Conservation (phyloP, 2,329 filamentous ascomycete species). For the Neofusicoccum parvum region DNA sequence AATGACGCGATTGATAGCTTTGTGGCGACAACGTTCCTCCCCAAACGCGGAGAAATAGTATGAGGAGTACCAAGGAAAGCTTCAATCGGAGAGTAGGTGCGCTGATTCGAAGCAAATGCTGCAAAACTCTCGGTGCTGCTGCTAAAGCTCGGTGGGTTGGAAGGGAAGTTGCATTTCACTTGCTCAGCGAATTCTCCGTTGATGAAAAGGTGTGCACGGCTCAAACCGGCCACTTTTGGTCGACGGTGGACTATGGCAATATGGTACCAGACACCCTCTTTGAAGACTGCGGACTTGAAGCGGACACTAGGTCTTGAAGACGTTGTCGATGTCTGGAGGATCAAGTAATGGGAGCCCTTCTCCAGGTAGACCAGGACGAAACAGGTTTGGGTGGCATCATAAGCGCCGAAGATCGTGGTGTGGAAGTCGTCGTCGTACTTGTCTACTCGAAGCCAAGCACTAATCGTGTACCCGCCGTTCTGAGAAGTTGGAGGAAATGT, state of each 20-base stretch:
- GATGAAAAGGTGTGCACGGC: constrained; percentile 85
- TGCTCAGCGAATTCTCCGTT: constrained; percentile 94
- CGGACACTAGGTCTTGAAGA: constrained; percentile 85
- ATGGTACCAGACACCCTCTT: constrained; percentile 85
- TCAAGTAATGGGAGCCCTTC: constrained; percentile 89
- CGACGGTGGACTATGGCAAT: constrained; percentile 83
- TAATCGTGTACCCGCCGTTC: constrained; percentile 81
- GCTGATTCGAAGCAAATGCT: constrained; percentile 60
- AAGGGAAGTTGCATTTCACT: constrained; percentile 84
- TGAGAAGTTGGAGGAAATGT: constrained; percentile 79
- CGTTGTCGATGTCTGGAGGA: constrained; percentile 91
- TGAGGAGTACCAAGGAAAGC: constrained; percentile 92
- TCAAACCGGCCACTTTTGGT: constrained; percentile 71
- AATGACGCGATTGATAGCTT: constrained; percentile 89
- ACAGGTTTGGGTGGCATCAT: constrained; percentile 87
- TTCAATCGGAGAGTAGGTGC: constrained; percentile 72
- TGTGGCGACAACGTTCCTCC: constrained; percentile 71
- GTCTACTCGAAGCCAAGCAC: constrained; percentile 87
- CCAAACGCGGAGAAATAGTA: constrained; percentile 76
- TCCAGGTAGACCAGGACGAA: constrained; percentile 94
- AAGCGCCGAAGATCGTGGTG: constrained; percentile 94
- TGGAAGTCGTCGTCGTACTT: constrained; percentile 81
- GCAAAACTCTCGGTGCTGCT: constrained; percentile 68
- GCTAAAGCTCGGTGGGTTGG: constrained; percentile 67
- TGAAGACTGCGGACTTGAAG: constrained; percentile 82